Conservation (phyloP, 2,329 filamentous ascomycete species). For the Alternaria sp. region DNA sequence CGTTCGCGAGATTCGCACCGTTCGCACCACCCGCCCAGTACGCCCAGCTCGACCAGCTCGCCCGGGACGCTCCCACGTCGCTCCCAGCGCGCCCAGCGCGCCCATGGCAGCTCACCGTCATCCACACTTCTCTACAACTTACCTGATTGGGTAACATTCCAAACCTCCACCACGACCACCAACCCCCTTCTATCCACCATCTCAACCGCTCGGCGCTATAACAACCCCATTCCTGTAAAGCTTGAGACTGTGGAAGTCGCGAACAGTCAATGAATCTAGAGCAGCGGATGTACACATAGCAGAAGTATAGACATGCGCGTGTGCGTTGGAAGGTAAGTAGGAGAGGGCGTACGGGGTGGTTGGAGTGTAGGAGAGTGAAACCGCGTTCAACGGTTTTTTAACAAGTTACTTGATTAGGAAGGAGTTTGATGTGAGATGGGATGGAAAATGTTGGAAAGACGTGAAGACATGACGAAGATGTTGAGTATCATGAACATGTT, state of each 20-base stretch:
- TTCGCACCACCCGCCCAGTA: background rate
- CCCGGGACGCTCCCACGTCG: background rate
- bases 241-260: fast-evolving
- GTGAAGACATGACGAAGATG: background rate
- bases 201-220: background rate
- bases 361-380: background rate
- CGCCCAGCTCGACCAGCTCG: too few relatives aligned
- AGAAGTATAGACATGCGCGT: background rate
- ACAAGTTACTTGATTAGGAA: background rate
- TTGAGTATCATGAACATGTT: background rate
- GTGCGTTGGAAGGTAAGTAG: background rate
- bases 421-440: background rate
- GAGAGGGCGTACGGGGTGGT: background rate
- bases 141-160: background rate
- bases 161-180: background rate
- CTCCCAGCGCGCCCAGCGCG: background rate
- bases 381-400: background rate
- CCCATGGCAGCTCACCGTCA: background rate
- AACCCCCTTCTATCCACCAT: background rate
- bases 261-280: background rate
- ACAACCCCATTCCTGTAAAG: fast-evolving
- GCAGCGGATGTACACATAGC: background rate
- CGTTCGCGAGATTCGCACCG: background rate
- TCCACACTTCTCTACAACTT: background rate
- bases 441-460: background rate